Conservation (phyloP, 768 basidiomycete species). For the Phylloporus rhodoxanthus region DNA sequence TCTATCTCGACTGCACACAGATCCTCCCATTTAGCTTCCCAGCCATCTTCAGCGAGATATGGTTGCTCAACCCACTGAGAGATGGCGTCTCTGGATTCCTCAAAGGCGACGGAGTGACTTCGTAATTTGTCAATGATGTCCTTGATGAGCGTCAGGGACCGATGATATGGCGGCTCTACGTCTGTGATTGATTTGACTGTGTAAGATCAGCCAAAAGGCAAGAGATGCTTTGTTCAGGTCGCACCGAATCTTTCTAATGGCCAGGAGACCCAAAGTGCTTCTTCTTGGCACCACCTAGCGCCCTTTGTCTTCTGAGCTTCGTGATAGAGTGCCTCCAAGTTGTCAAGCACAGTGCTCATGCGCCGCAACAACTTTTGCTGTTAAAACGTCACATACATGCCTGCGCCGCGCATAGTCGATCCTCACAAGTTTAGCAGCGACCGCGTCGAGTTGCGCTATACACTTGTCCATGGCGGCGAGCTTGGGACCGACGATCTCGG, state of each 20-base stretch:
- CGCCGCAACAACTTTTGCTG: slow-evolving; percentile 69
- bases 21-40: slow-evolving; percentile 73
- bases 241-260: slow-evolving; percentile 72
- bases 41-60: slow-evolving; percentile 59
- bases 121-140: slow-evolving; percentile 54
- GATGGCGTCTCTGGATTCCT: slow-evolving; percentile 57
- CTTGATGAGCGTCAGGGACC: slow-evolving; percentile 52
- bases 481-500: slow-evolving; percentile 58
- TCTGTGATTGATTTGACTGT: slow-evolving; percentile 52
- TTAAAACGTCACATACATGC: background rate
- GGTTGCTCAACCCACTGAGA: slow-evolving; percentile 67
- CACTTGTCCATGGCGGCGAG: slow-evolving; percentile 62
- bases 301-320: slow-evolving; percentile 73
- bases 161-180: slow-evolving; percentile 60
- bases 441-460: slow-evolving; percentile 51
- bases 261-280: slow-evolving; percentile 82
- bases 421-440: slow-evolving; percentile 63
- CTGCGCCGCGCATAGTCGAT: background rate
- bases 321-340: slow-evolving; percentile 53
- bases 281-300: slow-evolving; percentile 61
- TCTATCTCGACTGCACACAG: slow-evolving; percentile 73
- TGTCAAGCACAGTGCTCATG: slow-evolving; percentile 60
- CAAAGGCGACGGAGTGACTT: slow-evolving; percentile 63
- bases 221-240: slow-evolving; percentile 6
- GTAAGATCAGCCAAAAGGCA: background rate